Conservation (phyloP, 805 yeast genomes). For the Sporopachydermia quercuum region DNA sequence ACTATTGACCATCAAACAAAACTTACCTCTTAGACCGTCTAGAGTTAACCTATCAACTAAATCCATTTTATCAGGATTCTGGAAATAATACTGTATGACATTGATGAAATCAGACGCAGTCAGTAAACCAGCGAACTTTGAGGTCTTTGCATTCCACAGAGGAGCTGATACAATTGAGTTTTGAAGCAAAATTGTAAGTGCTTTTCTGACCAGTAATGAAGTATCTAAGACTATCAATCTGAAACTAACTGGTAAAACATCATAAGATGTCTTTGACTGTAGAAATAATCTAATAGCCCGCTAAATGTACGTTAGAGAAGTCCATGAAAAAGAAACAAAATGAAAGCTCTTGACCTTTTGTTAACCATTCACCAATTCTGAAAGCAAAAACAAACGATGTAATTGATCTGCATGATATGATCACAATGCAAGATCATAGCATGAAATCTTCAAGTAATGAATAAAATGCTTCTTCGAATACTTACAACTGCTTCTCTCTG, state of each 20-base stretch:
- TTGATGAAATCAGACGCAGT: constrained; percentile 89
- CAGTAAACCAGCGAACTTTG: constrained; percentile 85
- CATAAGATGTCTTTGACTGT: constrained; percentile 86
- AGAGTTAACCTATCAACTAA: constrained; percentile 74
- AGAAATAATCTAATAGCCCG: constrained; percentile 70
- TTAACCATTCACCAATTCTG: too few relatives aligned
- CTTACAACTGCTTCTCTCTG: background rate
- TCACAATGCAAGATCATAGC: background rate
- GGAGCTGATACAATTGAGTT: constrained; percentile 96
- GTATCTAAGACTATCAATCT: constrained; percentile 89
- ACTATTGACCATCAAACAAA: background rate
- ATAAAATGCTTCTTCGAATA: background rate
- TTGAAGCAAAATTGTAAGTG: constrained; percentile 77
- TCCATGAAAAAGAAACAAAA: too few relatives aligned
- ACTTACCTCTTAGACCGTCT: constrained; percentile 39
- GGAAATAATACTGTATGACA: constrained; percentile 87
- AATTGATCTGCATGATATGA: background rate
- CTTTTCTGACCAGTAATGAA: constrained; percentile 74
- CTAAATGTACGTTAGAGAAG: background rate
- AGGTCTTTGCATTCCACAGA: constrained; percentile 80
- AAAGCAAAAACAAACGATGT: background rate
- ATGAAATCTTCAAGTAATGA: background rate
- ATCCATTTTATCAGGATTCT: constrained; percentile 72
- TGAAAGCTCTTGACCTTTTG: too few relatives aligned
- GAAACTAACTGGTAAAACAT: constrained; percentile 90